These are phyloP conservation scores for Trametes polyzona DNA, from an alignment of 1,284 basidiomycete species.

Conservation along the genomic window DNA sequence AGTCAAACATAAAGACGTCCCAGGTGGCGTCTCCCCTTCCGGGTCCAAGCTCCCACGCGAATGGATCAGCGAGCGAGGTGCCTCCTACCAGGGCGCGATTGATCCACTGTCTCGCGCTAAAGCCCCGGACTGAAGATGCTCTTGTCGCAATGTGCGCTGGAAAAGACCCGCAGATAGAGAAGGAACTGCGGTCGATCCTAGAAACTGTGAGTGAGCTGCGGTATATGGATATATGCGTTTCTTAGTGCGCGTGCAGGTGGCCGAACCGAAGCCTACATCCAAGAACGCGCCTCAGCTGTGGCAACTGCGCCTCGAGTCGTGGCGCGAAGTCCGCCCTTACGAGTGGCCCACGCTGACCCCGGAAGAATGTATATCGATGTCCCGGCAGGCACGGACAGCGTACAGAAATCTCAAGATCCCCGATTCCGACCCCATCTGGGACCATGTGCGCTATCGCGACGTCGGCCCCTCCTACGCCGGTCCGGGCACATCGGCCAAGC, in stretches of 20 bases:
- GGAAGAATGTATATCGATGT: slow-evolving; percentile 48
- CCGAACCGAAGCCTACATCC: slow-evolving; percentile 44
- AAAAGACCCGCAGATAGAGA: slow-evolving; percentile 14
- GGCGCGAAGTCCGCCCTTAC: slow-evolving; percentile 71
- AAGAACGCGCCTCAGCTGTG: slow-evolving; percentile 47
- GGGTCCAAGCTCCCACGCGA: slow-evolving; percentile 24
- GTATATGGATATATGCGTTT: neutral
- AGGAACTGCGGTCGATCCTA: slow-evolving; percentile 40
- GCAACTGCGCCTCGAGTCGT: slow-evolving; percentile 55
- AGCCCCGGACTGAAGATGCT: slow-evolving; percentile 47
- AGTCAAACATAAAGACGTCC: slow-evolving; percentile 7
- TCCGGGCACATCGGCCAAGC: slow-evolving; percentile 11
- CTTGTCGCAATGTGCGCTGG: slow-evolving; percentile 29
- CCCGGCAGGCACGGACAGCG: slow-evolving; percentile 50
- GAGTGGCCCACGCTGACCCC: slow-evolving; percentile 56
- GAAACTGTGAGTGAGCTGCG: slow-evolving; percentile 45
- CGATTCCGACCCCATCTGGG: slow-evolving; percentile 60
- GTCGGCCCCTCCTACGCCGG: slow-evolving; percentile 4
- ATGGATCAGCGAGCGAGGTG: slow-evolving; percentile 3
- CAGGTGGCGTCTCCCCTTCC: slow-evolving; percentile 25
- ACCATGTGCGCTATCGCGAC: slow-evolving; percentile 41
- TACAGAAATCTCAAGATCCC: slow-evolving; percentile 56
- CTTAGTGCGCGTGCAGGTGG: slow-evolving; percentile 44
- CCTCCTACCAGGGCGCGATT: slow-evolving; percentile 42
- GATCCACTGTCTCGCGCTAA: slow-evolving; percentile 57